Evolutionary conservation across 2,329 filamentous ascomycete genomes (phyloP), one percentile per base, ranked within the genome.

Genomic region (Huntiella savannae): DNA sequence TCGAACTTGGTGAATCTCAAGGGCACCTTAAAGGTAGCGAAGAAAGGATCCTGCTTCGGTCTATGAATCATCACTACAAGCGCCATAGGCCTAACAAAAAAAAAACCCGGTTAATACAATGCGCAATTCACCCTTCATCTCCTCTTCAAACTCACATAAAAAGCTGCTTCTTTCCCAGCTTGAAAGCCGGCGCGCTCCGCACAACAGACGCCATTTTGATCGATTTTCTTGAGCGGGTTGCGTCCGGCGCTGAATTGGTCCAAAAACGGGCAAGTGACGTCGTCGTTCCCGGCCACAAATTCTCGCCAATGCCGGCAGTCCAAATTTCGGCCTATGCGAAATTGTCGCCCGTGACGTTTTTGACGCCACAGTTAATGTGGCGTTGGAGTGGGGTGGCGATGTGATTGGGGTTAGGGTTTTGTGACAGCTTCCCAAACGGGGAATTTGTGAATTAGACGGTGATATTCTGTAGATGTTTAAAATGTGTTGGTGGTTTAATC

Each of bases 1-100:
- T 98, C 91, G 62, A 96, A 79, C 66, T 98, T 98, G 70, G 85
- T 93, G 70, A 95, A 86, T 55, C 75, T 77, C 55, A 96, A 72
- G 8, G 91, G 91, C 32, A 95, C 88, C 57, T 79, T 71, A 74
- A 98, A 98, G 56, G 78, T 80, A 52, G 88, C 91, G 60, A 83
- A 85, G 60, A 77, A 80, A 15, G 87, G 77, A 5, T 83, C 79
- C 46, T 82, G 73, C 54, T 73, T 69, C 28, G 76, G 74, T 49
- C 77, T 80, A 54, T 69, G 80, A 55, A 93, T 68, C 56, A 96
- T 74, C 50, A 80, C 79, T 57, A 96, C 68, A 53, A 77, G 74
- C 65, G 92, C 83, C 58, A 80, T 77, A 45, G 88, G 88, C 50
- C 87, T 94, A 35, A 4, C 4, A 7, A 35, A 28, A 28, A 10